Base-by-base conservation (phyloP, 2,329 filamentous ascomycete species). In the Alternaria metachromatica region DNA sequence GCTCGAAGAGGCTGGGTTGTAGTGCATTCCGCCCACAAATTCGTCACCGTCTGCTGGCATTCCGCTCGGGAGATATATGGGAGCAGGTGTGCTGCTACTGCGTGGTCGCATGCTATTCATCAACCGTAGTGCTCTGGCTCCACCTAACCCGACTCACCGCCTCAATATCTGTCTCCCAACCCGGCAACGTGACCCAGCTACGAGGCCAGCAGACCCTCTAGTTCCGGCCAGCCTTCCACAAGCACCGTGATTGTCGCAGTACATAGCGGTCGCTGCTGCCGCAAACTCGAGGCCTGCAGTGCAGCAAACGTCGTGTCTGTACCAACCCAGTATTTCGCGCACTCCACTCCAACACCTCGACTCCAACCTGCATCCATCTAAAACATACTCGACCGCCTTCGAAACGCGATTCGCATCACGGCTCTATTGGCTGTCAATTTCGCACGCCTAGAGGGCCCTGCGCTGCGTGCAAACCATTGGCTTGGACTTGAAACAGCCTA, bases 41-140 rank as follows among this genome's bases (percentile, higher is more conserved):
- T 73, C 72, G 72, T 74, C 72, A 74, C 64, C 63, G 62, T 68
- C 56, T 70, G 71, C 69, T 72, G 72, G 72, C 74, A 62, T 71
- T 83, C 89, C 89, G 84, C 89, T 20, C 49, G 85, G 88, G 88
- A 79, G 87, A 88, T 43, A 77, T 90, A 88, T 23, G 75, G 90
- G 72, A 81, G 87, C 62, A 73, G 89, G 55, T 87, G 89, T 76
- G 73, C 89, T 69, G 74, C 69, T 73, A 70, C 76, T 70, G 68
- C 75, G 75, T 77, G 76, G 71, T 70, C 71, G 68, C 67, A 66
- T 73, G 68, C 71, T 69, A 77, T 78, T 74, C 74, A 75, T 70
- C 70, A 48, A 67, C 60, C 57, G 62, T 60, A 33, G 30, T 60
- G 55, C 51, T 64, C 60, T 56, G 62, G 69, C 64, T 73, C 72